A percentile compares a stretch with the other conserved stretches of the same genome.
These are phyloP conservation scores for Pythium periplocum DNA, from an alignment of 352 stramenopile species.

Conservation along the genomic window DNA sequence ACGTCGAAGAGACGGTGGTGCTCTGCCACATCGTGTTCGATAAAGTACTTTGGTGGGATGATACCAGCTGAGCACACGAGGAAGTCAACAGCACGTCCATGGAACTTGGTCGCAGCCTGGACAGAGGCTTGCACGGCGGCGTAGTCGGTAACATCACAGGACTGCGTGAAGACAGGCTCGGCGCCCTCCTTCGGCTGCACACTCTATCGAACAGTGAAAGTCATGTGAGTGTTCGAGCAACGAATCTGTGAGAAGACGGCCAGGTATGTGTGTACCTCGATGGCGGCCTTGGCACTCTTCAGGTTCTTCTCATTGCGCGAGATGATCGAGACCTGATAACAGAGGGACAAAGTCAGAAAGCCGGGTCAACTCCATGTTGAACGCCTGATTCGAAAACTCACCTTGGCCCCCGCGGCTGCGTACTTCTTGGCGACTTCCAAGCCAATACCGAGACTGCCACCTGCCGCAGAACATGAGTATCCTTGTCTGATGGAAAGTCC, in stretches of 20 bases:
- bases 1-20: slow-evolving; percentile 46
- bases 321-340: slow-evolving; percentile 18
- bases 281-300: slow-evolving; percentile 28
- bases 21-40: slow-evolving; percentile 34
- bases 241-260: too few species aligned
- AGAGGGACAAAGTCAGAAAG: too few species aligned
- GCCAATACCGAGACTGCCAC: slow-evolving; percentile 41
- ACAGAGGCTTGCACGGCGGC: slow-evolving; percentile 30
- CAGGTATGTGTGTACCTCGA: slow-evolving; percentile 9
- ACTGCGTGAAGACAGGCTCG: slow-evolving; percentile 30
- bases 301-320: slow-evolving; percentile 28
- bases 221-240: too few species aligned
- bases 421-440: slow-evolving; percentile 40
- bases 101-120: slow-evolving; percentile 35
- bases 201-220: not conserved
- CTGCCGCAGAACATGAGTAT: not conserved
- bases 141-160: slow-evolving; percentile 39
- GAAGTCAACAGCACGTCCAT: slow-evolving; percentile 35
- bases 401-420: slow-evolving; percentile 30
- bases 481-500: too few species aligned
- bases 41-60: slow-evolving; percentile 40
- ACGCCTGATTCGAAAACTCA: not conserved
- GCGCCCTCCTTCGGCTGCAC: slow-evolving; percentile 6
- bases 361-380: too few species aligned
- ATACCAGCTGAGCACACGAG: slow-evolving; percentile 46